phyloP scores from a whole-genome alignment of 306 rosid genomes.

The Herpetospermum pedunculosum region DNA sequence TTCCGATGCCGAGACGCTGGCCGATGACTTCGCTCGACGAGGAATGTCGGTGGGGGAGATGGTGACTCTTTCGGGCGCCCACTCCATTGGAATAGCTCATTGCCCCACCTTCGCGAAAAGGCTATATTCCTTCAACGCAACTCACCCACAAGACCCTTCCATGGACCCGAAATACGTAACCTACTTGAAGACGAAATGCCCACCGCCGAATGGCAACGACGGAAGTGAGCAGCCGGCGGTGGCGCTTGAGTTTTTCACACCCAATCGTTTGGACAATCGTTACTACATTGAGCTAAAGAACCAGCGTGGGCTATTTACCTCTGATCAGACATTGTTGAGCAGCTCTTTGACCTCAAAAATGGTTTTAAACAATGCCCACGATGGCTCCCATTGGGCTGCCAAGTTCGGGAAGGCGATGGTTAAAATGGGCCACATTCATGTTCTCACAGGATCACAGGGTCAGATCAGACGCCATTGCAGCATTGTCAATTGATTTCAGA shows the following conservation, averaged over 20 bases:
- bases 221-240: background rate
- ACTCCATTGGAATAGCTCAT: conserved; percentile 24
- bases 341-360: conserved; percentile 2
- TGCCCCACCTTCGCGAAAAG: conserved; percentile 17
- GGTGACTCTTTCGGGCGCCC: conserved; percentile 34
- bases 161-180: conserved; percentile 11
- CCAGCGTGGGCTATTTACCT: conserved; percentile 8
- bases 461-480: conserved; percentile 24
- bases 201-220: background rate
- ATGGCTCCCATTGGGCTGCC: conserved; percentile 13
- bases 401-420: conserved; percentile 29
- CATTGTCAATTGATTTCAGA: conserved; percentile 13
- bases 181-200: conserved; percentile 19
- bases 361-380: conserved; percentile 15
- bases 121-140: conserved; percentile 16
- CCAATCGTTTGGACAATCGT: conserved; percentile 15
- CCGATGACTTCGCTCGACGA: background rate
- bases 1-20: conserved; percentile 7
- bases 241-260: conserved; percentile 16
- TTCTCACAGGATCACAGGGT: conserved; percentile 18
- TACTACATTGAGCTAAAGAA: conserved; percentile 14
- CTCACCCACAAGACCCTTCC: conserved; percentile 23
- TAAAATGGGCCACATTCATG: conserved; percentile 25
- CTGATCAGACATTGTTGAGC: conserved; percentile 20
- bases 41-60: conserved; percentile 20